These are phyloP conservation scores for Serpula lacrymans DNA, from an alignment of 768 basidiomycete genomes.

Conservation along the genomic window DNA sequence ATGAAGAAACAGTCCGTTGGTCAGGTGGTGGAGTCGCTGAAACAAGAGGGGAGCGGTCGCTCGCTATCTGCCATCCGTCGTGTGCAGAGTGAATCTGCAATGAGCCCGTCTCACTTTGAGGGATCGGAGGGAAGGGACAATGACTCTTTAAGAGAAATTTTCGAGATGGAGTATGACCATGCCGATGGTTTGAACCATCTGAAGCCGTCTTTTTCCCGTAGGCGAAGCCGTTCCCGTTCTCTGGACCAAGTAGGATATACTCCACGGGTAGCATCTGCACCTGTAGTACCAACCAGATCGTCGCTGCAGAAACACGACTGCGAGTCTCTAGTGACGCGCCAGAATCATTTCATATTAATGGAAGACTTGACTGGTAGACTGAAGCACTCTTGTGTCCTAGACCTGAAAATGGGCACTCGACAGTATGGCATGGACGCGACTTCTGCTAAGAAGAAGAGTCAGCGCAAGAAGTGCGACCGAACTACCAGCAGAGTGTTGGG, in stretches of 20 bases:
- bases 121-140: conserved; percentile 32
- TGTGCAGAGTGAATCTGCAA: conserved; percentile 59
- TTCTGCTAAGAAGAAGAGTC: conserved; percentile 91
- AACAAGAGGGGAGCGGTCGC: conserved; percentile 37
- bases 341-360: conserved; percentile 98
- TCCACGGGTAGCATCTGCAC: conserved; percentile 23
- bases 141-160: conserved; percentile 31
- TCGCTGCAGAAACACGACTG: conserved; percentile 32
- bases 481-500: conserved; percentile 92
- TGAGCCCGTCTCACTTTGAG: no score
- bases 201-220: conserved; percentile 27
- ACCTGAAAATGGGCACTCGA: conserved; percentile 99
- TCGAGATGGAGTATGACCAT: conserved; percentile 41
- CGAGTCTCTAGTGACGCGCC: conserved; percentile 63
- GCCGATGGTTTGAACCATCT: conserved; percentile 18
- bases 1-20: conserved; percentile 14
- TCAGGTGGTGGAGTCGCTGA: conserved; percentile 37
- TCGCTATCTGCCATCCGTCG: conserved; percentile 46
- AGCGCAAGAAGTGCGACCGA: conserved; percentile 95
- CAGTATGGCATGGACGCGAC: conserved; percentile 98
- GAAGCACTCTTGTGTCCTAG: conserved; percentile 91
- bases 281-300: conserved; percentile 24
- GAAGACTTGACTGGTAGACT: conserved; percentile 94
- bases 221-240: conserved; percentile 42
- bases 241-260: conserved; percentile 21